Base-by-base conservation (phyloP, 495 filamentous ascomycete species). In the Penicillium mononematosum region DNA sequence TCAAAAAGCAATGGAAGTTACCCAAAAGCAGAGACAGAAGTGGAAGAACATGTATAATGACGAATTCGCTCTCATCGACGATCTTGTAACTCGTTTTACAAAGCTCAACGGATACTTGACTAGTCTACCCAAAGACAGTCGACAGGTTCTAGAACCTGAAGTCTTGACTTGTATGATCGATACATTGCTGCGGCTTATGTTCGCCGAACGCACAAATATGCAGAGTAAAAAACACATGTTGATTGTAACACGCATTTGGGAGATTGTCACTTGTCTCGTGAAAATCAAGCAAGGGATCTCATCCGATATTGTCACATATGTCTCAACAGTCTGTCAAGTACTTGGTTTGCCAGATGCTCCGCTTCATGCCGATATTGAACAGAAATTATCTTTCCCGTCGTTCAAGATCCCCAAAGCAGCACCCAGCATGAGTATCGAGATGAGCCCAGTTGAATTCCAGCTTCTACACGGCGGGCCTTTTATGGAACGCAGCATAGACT, bases 401-500 rank as follows among this genome's bases (percentile, higher is more conserved):
- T 38, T 63, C 63, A 25, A 60, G 67, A 41, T 58, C 41, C 14
- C 52, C 42, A 38, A 59, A 38, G 8, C 20, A 38, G 8, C 20
- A n/a, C 53, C 44, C 2, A 46, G 64, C 19, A 19, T 72, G 2
- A 52, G 58, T 1, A 62, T 76, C 43, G 59, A 47, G 9, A 27
- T 69, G n/a, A 63, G 69, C 20, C 62, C 58, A 22, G 58, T 64
- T 20, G 75, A 83, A n/a, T 89, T 91, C 52, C 86, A 89, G 62
- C 76, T 92, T 0, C 48, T 74, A 4, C 74, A 87, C 66, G 88
- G 82, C 57, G 89, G 89, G 0, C 88, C 85, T 0, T 91, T 86
- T 58, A 78, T 92, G 69, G 88, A 92, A 57, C 79, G 89, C 14
- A 82, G 78, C 56, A 84, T 91, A 54, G 88, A 88, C 63, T 85